These are phyloP conservation scores for Scheffersomyces stambukii DNA, from an alignment of 1,139 yeast species.

Conservation along the genomic window DNA sequence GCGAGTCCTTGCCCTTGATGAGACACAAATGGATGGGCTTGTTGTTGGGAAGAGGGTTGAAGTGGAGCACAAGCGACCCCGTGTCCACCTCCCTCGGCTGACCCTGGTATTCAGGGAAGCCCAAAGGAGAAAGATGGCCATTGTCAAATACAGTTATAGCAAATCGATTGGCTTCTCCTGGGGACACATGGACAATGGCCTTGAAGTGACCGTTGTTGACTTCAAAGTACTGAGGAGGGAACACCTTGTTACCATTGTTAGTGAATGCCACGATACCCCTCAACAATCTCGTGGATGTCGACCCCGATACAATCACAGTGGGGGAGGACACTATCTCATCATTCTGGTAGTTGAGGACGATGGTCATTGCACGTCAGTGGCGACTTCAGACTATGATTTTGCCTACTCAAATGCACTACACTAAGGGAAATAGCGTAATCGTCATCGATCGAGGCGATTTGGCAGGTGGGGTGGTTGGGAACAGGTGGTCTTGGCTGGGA, in stretches of 20 bases:
- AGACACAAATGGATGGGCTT: conserved; percentile 82
- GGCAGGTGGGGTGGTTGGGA: too few species aligned
- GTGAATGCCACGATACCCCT: conserved; percentile 29
- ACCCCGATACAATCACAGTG: conserved; percentile 35
- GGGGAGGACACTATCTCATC: conserved; percentile 43
- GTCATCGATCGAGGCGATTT: too few species aligned
- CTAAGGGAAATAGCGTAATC: too few species aligned
- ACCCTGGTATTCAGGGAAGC: conserved; percentile 23
- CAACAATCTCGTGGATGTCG: conserved; percentile 14
- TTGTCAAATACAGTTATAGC: conserved; percentile 21
- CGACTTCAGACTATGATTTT: too few species aligned
- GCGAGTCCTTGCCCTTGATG: conserved; percentile 74
- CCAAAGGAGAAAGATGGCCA: conserved; percentile 24
- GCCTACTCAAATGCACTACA: too few species aligned
- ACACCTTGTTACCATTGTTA: conserved; percentile 43
- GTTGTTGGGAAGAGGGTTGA: conserved; percentile 58
- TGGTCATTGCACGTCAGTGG: conserved; percentile 18
- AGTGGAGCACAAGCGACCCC: conserved; percentile 35
- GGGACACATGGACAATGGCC: conserved; percentile 65
- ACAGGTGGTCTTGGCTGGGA: too few species aligned
- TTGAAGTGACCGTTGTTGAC: conserved; percentile 70
- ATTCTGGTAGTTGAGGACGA: conserved; percentile 31
- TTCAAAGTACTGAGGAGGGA: conserved; percentile 71
- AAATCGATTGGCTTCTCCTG: conserved; percentile 53
- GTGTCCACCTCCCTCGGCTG: conserved; percentile 20